phyloP scores from a whole-genome alignment of 2,329 filamentous ascomycete species.

The Neophaeococcomyces aloes region DNA sequence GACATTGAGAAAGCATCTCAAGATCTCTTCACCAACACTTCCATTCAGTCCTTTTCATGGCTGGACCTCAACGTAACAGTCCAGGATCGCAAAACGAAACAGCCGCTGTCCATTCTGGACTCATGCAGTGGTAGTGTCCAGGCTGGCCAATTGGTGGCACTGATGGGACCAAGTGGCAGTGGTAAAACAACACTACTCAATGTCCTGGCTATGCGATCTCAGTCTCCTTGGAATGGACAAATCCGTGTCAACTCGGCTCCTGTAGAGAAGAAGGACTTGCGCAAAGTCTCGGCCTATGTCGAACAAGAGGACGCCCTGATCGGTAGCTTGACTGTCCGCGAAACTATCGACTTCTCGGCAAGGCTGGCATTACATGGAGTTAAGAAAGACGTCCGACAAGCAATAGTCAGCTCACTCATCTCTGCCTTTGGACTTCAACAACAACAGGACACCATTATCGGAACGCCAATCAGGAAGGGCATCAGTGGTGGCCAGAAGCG shows the following conservation, averaged over 20 bases:
- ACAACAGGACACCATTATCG: slow-evolving; percentile 62
- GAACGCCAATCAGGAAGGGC: slow-evolving; percentile 72
- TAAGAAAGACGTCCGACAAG: slow-evolving; percentile 47
- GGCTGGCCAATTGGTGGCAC: slow-evolving; percentile 56
- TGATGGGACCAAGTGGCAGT: slow-evolving; percentile 66
- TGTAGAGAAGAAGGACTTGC: slow-evolving; percentile 47
- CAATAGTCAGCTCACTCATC: slow-evolving; percentile 56
- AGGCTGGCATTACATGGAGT: slow-evolving; percentile 50
- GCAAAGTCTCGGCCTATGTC: slow-evolving; percentile 62
- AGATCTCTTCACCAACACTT: slow-evolving; percentile 53
- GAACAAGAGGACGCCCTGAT: slow-evolving; percentile 82
- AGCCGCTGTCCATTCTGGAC: slow-evolving; percentile 52
- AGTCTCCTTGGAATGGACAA: slow-evolving; percentile 43
- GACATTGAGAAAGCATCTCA: too few relatives aligned
- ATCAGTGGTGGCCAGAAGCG: slow-evolving; percentile 79
- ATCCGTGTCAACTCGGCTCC: slow-evolving; percentile 54
- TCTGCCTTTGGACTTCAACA: slow-evolving; percentile 60
- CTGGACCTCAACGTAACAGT: slow-evolving; percentile 57
- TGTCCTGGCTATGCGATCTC: slow-evolving; percentile 57
- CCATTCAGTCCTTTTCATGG: slow-evolving; percentile 58
- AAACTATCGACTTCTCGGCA: slow-evolving; percentile 70
- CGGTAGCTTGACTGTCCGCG: slow-evolving; percentile 66
- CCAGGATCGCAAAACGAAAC: slow-evolving; percentile 57
- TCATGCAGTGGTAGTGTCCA: slow-evolving; percentile 53
- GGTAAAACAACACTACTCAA: slow-evolving; percentile 82